Evolutionary conservation across 2,329 filamentous ascomycete genomes (phyloP), one percentile per base, ranked within the genome.

Genomic region (Trichoderma simmonsii): DNA sequence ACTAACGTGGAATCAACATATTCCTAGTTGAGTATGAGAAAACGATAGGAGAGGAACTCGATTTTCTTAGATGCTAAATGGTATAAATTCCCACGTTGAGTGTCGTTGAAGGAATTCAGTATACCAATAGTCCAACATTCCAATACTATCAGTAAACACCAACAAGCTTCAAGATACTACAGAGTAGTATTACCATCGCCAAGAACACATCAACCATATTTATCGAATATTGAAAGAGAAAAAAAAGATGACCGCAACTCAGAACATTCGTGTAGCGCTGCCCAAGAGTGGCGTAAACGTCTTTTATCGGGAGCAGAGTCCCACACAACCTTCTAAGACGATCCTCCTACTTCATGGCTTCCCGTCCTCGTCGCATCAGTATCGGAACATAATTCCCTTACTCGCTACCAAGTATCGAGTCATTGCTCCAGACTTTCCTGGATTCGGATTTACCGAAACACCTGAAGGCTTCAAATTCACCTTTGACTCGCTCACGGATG

Each of bases 301-400:
- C 3, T 69, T 69, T n/a, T 69, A 69, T 61, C 66, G 66, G 11
- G 66, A 69, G 5, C 54, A 69, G 28, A 48, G 66, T 51, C 66
- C 66, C 39, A 28, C 54, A 15, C 12, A 61, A 4, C 36, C 56
- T 8, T 69, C 66, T 9, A 69, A 43, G n/a, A 69, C 66, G 5
- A 28, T 69, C 26, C 36, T 69, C 7, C 66, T 69, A 11, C 56
- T 69, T 21, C 66, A 69, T 26, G 66, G 66, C n/a, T 69, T 69
- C 66, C 66, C 66, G n/a, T 61, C 66, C 0, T 69, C 66, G n/a
- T 69, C 66, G 8, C 66, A 69, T 12, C 66, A 69, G 24, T 69
- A 69, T 34, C 56, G 66, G 7, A 39, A 61, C 28, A 69, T 69
- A 6, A 69, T 69, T 18, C 66, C 66, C 6, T 36, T 69, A 15